phyloP scores from a whole-genome alignment of 2,329 filamentous ascomycete species.

The Colletotrichum eremochloae region DNA sequence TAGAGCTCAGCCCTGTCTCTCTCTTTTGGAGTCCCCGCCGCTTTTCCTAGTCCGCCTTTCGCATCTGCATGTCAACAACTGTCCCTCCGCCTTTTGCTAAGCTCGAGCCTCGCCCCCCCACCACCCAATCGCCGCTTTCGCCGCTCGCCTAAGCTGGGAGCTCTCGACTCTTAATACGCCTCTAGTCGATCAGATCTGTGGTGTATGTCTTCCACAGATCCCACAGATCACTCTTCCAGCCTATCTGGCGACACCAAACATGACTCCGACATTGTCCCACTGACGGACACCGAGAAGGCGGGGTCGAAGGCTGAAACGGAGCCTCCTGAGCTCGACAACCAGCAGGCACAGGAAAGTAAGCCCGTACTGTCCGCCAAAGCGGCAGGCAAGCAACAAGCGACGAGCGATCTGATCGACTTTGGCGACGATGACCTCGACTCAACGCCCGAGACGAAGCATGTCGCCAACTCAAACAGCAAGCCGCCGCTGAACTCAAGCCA shows the following conservation, averaged over 20 bases:
- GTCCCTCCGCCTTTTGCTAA: conserved; percentile 31
- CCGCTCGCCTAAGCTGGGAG: conserved; percentile 27
- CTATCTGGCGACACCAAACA: conserved; percentile 33
- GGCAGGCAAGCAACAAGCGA: conserved; percentile 35
- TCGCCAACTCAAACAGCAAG: not conserved
- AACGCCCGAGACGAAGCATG: not conserved
- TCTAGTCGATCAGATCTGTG: conserved; percentile 21
- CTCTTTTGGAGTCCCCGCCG: too few relatives aligned
- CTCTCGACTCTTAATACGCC: not conserved
- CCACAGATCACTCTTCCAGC: conserved; percentile 29
- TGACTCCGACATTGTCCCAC: conserved; percentile 40
- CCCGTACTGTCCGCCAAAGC: conserved; percentile 30
- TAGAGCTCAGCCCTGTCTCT: not conserved
- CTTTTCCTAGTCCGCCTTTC: not conserved
- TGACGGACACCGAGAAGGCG: conserved; percentile 43
- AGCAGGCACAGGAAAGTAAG: conserved; percentile 4
- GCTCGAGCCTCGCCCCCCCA: conserved; percentile 33
- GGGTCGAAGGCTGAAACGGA: conserved; percentile 40
- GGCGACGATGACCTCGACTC: conserved; percentile 26
- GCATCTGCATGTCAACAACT: conserved; percentile 28
- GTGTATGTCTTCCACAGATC: conserved; percentile 43
- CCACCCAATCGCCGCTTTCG: conserved; percentile 20
- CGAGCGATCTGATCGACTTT: conserved; percentile 41
- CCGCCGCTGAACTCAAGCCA: conserved; percentile 16
- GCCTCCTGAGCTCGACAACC: conserved; percentile 17